Percentiles rank a stretch among this genome's conserved stretches.
These are phyloP conservation scores for Hericium alpestre DNA, from an alignment of 768 basidiomycete genomes.

Conservation along the genomic window DNA sequence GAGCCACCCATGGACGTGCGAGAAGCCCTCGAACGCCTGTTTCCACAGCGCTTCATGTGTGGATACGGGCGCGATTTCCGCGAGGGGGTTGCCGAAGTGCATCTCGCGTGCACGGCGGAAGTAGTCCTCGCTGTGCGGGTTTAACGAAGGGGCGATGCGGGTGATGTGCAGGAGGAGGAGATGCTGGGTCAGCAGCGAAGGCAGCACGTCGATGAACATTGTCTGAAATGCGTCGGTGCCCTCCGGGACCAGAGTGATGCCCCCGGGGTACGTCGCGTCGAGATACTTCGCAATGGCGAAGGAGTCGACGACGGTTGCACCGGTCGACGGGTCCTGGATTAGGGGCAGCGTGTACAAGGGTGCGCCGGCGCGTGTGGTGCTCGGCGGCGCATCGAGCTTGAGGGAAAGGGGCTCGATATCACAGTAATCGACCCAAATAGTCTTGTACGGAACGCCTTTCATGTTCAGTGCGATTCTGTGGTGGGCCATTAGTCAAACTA, in stretches of 20 bases:
- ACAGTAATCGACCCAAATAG: slow-evolving; percentile 37
- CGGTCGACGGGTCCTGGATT: slow-evolving; percentile 37
- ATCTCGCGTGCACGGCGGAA: not conserved
- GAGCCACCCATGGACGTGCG: not conserved
- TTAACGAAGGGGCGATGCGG: not conserved
- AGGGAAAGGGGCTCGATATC: slow-evolving; percentile 29
- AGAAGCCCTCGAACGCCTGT: not conserved
- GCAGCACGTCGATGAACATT: not conserved
- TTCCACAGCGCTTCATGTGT: not conserved
- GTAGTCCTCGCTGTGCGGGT: not conserved
- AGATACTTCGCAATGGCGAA: slow-evolving; percentile 38
- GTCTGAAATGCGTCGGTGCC: not conserved
- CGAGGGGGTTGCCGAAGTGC: not conserved
- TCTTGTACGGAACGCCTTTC: slow-evolving; percentile 30
- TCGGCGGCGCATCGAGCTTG: slow-evolving; percentile 25
- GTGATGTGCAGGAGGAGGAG: not conserved
- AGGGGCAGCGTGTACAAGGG: slow-evolving; percentile 37
- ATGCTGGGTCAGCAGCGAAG: not conserved
- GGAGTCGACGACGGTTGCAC: slow-evolving; percentile 30
- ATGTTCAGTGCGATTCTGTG: slow-evolving; percentile 24
- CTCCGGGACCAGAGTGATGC: not conserved
- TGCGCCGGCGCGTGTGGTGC: slow-evolving; percentile 19
- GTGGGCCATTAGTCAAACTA: not conserved
- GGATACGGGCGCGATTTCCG: not conserved
- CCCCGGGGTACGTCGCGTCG: slow-evolving; percentile 34